Base-by-base conservation (phyloP, 805 yeast genomes). In the Kuraishia hungarica region DNA sequence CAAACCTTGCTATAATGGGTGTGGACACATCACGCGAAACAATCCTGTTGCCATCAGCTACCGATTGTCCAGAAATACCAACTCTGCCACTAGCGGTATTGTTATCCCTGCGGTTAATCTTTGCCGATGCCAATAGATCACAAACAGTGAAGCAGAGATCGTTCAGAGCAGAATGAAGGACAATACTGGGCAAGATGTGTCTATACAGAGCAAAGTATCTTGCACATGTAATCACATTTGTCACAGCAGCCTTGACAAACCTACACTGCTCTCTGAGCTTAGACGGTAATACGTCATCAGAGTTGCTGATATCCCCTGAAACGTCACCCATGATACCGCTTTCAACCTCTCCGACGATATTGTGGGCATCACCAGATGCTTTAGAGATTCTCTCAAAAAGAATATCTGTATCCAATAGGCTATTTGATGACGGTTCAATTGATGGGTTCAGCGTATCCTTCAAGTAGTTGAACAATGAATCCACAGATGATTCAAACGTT, bases 211-310 rank as follows among this genome's bases (percentile, higher is more conserved):
- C 81, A 67, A 74, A 87, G 64, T 89, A 89, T 62, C 97, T 77
- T 0, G 92, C 80, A 0, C 90, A 78, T 2, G 96, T 84, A 48
- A 93, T 81, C 0, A 84, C 80, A 68, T 87, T 90, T 19, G 91
- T 82, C 23, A 87, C 79, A 0, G 93, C 77, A 50, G 86, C 85
- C 55, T 85, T 80, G 3, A 88, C 74, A 63, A 50, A 74, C 66
- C 49, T 83, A 68, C 64, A 74, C 43, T 35, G 43, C 11, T 35
- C 43, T 35, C 43, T 35, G n/a, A 35, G 43, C 19, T 5, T 39
- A n/a, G 54, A 23, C 1, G 19, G 8, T 53, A 55, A 15, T 55
- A 55, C 17, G 51, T 50, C 53, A 11, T 67, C 71, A 7, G 72
- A 68, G 24, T 70, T 71, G 4, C 67, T 62, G 1, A 77, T 73